Conservation (phyloP, 2,329 filamentous ascomycete species). For the Colletotrichum somersetense region DNA sequence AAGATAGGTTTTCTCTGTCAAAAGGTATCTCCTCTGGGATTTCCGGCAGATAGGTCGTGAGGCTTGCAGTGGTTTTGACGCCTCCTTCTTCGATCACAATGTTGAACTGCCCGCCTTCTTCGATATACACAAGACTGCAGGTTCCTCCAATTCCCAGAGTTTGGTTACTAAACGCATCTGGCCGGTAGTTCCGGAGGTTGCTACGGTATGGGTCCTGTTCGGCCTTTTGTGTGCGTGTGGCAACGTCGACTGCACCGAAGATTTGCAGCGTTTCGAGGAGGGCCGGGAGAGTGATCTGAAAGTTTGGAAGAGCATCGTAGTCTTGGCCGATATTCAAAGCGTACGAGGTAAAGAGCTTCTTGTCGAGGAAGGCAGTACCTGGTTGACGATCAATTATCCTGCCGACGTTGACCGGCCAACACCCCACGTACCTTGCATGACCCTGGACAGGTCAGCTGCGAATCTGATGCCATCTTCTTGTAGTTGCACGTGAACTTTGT, state of each 20-base stretch:
- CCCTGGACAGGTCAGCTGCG: constrained; percentile 86
- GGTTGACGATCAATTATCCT: constrained; percentile 10
- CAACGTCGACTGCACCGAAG: constrained; percentile 84
- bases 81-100: constrained; percentile 88
- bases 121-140: constrained; percentile 83
- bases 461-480: constrained; percentile 88
- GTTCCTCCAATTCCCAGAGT: constrained; percentile 86
- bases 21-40: constrained; percentile 87
- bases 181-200: constrained; percentile 71
- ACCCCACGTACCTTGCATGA: constrained; percentile 83
- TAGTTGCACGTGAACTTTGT: constrained; percentile 76
- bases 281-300: constrained; percentile 88
- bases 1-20: constrained; percentile 79
- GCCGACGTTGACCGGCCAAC: constrained; percentile 63
- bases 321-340: constrained; percentile 68
- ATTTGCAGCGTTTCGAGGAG: constrained; percentile 96
- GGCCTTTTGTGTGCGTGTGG: constrained; percentile 67
- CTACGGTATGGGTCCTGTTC: constrained; percentile 72
- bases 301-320: constrained; percentile 69
- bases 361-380: constrained; percentile 80
- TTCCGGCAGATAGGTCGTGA: constrained; percentile 88
- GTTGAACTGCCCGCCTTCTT: constrained; percentile 82
- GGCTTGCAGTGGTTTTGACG: constrained; percentile 88
- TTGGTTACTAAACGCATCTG: constrained; percentile 86
- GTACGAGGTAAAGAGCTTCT: constrained; percentile 89